Evolutionary conservation across 2,329 filamentous ascomycete genomes (phyloP).

Genomic region (Fusarium oligoseptatum): DNA sequence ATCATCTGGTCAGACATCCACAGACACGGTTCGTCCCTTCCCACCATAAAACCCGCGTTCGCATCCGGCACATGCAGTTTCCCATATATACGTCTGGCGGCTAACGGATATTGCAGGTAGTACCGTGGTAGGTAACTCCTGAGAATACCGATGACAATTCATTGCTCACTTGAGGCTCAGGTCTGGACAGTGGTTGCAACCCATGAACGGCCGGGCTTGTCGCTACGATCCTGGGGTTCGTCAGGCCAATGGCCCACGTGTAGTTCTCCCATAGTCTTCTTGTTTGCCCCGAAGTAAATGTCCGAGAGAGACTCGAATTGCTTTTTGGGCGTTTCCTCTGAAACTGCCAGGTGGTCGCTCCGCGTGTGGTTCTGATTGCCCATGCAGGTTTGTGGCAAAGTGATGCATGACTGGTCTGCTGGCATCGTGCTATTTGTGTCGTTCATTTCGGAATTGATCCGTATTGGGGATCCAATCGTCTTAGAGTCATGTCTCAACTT

Average conservation of each 20-base stretch:
- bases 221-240: conserved; percentile 10
- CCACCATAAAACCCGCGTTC: neutral
- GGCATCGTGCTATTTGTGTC: neutral
- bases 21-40: conserved; percentile 16
- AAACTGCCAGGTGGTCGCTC: conserved; percentile 9
- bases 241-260: neutral
- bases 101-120: neutral
- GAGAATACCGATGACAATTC: neutral
- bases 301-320: conserved; percentile 10
- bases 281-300: neutral
- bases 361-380: neutral
- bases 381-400: neutral
- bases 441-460: neutral
- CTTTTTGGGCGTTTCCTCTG: conserved; percentile 25
- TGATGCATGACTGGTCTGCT: neutral
- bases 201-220: conserved; percentile 8
- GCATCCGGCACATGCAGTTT: neutral
- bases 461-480: neutral
- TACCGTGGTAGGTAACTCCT: neutral
- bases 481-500: neutral
- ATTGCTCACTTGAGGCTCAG: neutral
- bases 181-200: neutral
- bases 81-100: neutral
- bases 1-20: conserved; percentile 28
- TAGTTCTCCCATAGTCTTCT: neutral